Evolutionary conservation across 306 rosid genomes (phyloP).

Genomic region (Trichosanthes truncata): DNA sequence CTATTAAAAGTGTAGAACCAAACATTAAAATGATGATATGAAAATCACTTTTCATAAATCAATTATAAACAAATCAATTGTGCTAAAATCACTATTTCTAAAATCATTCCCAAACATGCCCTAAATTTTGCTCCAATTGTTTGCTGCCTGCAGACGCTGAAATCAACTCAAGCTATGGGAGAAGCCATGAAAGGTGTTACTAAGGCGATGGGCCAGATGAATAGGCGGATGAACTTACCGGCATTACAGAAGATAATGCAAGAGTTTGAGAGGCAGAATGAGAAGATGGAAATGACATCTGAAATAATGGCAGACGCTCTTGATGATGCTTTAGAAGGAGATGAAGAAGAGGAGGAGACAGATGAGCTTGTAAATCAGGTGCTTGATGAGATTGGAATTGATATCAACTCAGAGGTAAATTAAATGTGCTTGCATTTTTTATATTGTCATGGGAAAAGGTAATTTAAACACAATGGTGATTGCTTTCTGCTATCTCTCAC

Average conservation of each 20-base stretch:
- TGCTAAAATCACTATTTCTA: no score
- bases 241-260: slow-evolving; percentile 88
- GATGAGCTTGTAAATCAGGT: slow-evolving; percentile 91
- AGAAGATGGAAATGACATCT: slow-evolving; percentile 70
- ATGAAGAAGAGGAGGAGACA: slow-evolving; percentile 95
- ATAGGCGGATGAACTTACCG: slow-evolving; percentile 93
- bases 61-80: no score
- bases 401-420: slow-evolving; percentile 81
- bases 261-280: slow-evolving; percentile 93
- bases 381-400: slow-evolving; percentile 89
- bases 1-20: no score
- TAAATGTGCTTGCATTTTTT: slow-evolving; percentile 13
- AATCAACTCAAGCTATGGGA: slow-evolving; percentile 96
- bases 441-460: background rate
- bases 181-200: slow-evolving; percentile 99
- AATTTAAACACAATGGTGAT: background rate
- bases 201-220: slow-evolving; percentile 98
- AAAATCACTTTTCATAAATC: no score
- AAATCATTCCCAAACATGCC: no score
- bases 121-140: background rate
- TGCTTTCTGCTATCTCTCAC: background rate
- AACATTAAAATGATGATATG: no score
- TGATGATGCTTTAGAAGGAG: slow-evolving; percentile 95
- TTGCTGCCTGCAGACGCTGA: slow-evolving; percentile 49
- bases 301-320: slow-evolving; percentile 94